Evolutionary conservation across 345 rosid genomes (phyloP), one percentile per base, ranked within the genome.

Genomic region (Lepidium didymum): DNA sequence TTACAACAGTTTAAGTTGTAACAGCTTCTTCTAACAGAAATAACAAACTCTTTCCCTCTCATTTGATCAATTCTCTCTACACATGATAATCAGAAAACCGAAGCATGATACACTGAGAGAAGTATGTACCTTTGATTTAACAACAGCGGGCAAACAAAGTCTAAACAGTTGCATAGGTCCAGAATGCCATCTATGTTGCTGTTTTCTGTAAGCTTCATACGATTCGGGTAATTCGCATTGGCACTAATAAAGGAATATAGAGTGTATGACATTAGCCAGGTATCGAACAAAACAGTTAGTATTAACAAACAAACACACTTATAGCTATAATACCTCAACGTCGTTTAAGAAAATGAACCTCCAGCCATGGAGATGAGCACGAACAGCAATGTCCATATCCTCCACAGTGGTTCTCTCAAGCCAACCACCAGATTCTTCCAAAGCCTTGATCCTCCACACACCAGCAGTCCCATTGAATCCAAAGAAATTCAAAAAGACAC

Each of bases 381-480:
- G 94, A 19, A 92, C 96, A 18, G 98, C 98, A 68, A 92, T 86
- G 75, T 92, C 98, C 98, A 92, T 92, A 77, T 92, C 98, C 83
- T 92, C 98, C 0, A 92, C 98, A 0, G 98, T 92, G 7, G 98
- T 92, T 76, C 98, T 86, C 82, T 92, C 98, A 57, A 92, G 76
- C 98, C 98, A 92, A 21, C 98, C 98, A 68, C 98, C 98, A 14
- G 98, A 75, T 8, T 89, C 95, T 78, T 89, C 96, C 80, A 92
- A 83, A 50, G 98, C 88, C 85, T 87, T 89, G 52, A 89, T 89
- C 71, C 98, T 87, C 98, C 98, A 92, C 25, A 92, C 94, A 10
- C 98, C 98, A 35, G 98, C 98, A 50, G 98, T 92, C 43, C 98
- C 98, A 61, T 92, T 92, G 70, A 92, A 92, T 54, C 98, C 98